Evolutionary conservation across 768 basidiomycete species (phyloP).

Genomic region (Macrolepiota albuminosa): DNA sequence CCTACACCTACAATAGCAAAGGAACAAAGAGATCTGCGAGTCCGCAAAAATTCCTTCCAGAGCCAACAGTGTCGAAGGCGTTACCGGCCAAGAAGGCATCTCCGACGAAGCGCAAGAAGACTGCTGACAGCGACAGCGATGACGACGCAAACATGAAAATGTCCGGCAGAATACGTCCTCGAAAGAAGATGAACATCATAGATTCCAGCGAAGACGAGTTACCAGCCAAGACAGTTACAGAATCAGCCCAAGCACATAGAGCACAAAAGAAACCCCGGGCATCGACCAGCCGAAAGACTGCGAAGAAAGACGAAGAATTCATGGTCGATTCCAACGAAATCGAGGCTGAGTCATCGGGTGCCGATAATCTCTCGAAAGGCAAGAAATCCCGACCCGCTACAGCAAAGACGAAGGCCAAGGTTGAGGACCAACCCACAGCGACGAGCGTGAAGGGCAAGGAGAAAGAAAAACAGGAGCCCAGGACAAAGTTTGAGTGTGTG

Average conservation of each 20-base stretch:
- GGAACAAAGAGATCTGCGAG: slow-evolving; percentile 1
- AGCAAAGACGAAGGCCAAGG: slow-evolving; percentile 10
- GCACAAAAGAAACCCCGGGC: slow-evolving; percentile 18
- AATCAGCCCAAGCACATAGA: slow-evolving; percentile 9
- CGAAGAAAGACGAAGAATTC: slow-evolving; percentile 25
- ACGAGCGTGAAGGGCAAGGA: slow-evolving; percentile 8
- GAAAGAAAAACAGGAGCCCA: slow-evolving; percentile 14
- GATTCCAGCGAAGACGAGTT: slow-evolving; percentile 19
- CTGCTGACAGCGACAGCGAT: slow-evolving; percentile 34
- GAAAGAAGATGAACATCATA: slow-evolving; percentile 4
- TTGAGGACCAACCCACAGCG: neutral
- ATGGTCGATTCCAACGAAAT: slow-evolving; percentile 15
- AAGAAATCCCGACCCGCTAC: slow-evolving; percentile 7
- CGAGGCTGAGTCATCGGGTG: slow-evolving; percentile 14
- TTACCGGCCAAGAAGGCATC: slow-evolving; percentile 13
- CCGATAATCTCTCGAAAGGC: slow-evolving; percentile 11
- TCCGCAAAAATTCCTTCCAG: neutral
- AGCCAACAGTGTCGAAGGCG: neutral
- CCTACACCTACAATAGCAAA: neutral
- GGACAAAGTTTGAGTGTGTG: slow-evolving; percentile 24
- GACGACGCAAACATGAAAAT: neutral
- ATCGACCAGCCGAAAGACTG: slow-evolving; percentile 18
- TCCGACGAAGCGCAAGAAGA: slow-evolving; percentile 27
- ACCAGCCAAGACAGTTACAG: slow-evolving; percentile 38
- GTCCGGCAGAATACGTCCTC: slow-evolving; percentile 4